Evolutionary conservation across 129 eudicot species (phyloP), one percentile per base, ranked within the genome.

Genomic region (Glebionis coronaria): DNA sequence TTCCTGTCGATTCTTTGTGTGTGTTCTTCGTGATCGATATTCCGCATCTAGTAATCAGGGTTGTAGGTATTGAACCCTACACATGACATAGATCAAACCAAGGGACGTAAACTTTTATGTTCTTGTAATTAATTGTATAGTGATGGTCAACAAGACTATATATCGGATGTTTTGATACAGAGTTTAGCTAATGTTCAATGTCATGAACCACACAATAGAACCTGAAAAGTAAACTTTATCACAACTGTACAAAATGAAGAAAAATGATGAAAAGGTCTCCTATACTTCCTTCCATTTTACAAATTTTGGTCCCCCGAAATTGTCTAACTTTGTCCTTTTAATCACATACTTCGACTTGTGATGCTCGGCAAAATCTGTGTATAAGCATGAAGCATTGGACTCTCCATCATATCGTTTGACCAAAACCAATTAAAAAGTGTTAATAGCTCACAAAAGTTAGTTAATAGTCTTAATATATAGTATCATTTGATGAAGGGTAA

Each of bases 401-500:
- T 57, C 42, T 57, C 29, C 63, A 57, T 23, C 25, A 13, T 25
- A 25, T 27, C 4, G 12, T 45, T 1, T 59, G 61, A 67, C 12
- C 10, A 73, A 52, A 61, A 19, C 62, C 27, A 27, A 14, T 5
- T 7, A 28, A 63, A 63, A 40, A 61, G 50, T 42, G 63, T 72
- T 25, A 78, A 23, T n/a, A 63, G 20, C 72, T 44, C 73, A 57
- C 8, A 61, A 57, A 67, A 50, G 52, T 59, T 28, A 45, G 63
- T 29, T 67, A 51, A 53, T 65, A 74, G n/a, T n/a, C n/a, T n/a
- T n/a, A n/a, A n/a, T n/a, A n/a, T n/a, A n/a, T n/a, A n/a, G 53
- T 67, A 50, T 79, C 69, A 77, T 28, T 79, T 62, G 65, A 28
- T 65, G 69, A 73, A 89, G 25, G 90, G 88, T 18, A 77, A 65